Evolutionary conservation across 139 green algal genomes (phyloP).

Genomic region (Picochlorum sp.): DNA sequence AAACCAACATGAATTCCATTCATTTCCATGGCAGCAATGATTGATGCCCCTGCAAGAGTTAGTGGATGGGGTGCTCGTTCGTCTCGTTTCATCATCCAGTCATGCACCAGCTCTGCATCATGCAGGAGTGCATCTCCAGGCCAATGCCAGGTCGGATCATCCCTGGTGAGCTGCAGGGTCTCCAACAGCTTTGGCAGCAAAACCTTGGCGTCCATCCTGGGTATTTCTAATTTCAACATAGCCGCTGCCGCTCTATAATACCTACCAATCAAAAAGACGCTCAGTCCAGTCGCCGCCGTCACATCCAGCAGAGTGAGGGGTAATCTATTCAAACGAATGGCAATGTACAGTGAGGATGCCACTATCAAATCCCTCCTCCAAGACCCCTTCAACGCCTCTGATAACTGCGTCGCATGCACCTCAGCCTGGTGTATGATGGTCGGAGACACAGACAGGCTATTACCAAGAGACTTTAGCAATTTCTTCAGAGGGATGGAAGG

Average conservation of each 20-base stretch:
- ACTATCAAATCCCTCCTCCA: slow-evolving; percentile 1
- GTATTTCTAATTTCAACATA: neutral
- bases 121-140: neutral
- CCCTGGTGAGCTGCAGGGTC: neutral
- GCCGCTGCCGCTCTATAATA: neutral
- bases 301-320: slow-evolving; percentile 9
- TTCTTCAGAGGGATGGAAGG: neutral
- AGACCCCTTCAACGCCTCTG: neutral
- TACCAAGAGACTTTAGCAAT: neutral
- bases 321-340: slow-evolving; percentile 1
- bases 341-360: slow-evolving; percentile 2
- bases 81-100: neutral
- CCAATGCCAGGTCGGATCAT: too few species aligned
- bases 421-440: neutral
- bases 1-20: slow-evolving; percentile 3
- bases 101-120: slow-evolving; percentile 4
- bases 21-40: slow-evolving; percentile 11
- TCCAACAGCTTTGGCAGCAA: neutral
- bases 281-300: neutral
- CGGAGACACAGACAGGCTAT: neutral
- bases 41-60: neutral
- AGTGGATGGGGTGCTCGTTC: neutral
- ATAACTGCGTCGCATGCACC: neutral
- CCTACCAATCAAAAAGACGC: slow-evolving; percentile 1
- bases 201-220: neutral